phyloP scores from a whole-genome alignment of 2,329 filamentous ascomycete species.

The Calcarisporium arbuscula region DNA sequence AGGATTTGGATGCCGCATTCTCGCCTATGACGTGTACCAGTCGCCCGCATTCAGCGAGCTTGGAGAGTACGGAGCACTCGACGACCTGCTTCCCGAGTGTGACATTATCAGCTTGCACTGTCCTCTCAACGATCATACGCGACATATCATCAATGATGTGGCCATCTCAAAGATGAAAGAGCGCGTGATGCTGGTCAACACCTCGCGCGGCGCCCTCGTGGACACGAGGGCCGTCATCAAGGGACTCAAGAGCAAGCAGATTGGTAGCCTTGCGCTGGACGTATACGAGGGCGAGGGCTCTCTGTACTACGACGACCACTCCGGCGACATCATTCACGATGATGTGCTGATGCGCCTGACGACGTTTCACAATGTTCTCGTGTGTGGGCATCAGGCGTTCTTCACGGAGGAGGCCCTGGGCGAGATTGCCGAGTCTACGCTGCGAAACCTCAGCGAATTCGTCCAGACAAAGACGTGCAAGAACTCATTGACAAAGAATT shows the following conservation, averaged over 20 bases:
- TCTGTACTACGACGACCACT: conserved; percentile 61
- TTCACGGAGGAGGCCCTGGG: conserved; percentile 59
- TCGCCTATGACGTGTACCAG: conserved; percentile 55
- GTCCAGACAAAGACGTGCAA: conserved; percentile 20
- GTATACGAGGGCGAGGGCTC: conserved; percentile 62
- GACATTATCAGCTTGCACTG: conserved; percentile 63
- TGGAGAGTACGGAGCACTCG: conserved; percentile 48
- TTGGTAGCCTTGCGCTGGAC: conserved; percentile 59
- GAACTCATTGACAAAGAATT: conserved; percentile 26
- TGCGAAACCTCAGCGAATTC: conserved; percentile 49
- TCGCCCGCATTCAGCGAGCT: conserved; percentile 39
- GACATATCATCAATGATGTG: conserved; percentile 51
- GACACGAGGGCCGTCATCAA: conserved; percentile 53
- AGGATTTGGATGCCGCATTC: conserved; percentile 57
- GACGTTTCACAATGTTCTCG: conserved; percentile 61
- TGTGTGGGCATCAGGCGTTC: conserved; percentile 65
- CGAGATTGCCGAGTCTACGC: conserved; percentile 56
- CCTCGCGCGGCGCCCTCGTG: conserved; percentile 59
- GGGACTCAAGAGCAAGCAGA: conserved; percentile 52
- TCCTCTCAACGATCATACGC: conserved; percentile 53
- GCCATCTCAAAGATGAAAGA: conserved; percentile 50
- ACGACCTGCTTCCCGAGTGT: conserved; percentile 45
- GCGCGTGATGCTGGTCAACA: conserved; percentile 59
- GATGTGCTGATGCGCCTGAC: conserved; percentile 59
- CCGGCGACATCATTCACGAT: conserved; percentile 58